Conservation (phyloP, 352 stramenopile species). For the Albugo candida region DNA sequence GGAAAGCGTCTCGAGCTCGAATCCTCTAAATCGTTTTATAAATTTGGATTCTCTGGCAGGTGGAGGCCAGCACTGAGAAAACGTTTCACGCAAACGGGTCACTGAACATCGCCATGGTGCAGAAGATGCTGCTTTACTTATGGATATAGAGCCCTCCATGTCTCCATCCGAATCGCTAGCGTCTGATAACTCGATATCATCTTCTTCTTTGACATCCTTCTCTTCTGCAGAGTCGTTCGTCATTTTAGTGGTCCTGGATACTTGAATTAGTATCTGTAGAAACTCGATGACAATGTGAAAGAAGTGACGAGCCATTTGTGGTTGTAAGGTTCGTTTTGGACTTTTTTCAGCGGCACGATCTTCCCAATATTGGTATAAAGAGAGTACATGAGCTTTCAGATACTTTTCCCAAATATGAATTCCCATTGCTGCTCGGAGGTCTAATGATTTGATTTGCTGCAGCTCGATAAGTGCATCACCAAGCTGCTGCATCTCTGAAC, state of each 20-base stretch:
- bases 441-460: conserved; percentile 17
- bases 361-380: conserved; percentile 67
- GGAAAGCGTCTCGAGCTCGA: conserved; percentile 21
- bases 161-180: not conserved
- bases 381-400: conserved; percentile 60
- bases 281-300: conserved; percentile 56
- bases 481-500: conserved; percentile 69
- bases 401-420: conserved; percentile 66
- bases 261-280: conserved; percentile 18
- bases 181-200: not conserved
- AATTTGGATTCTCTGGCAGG: conserved; percentile 23
- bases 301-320: conserved; percentile 51
- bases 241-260: conserved; percentile 7
- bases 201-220: conserved; percentile 7
- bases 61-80: conserved; percentile 34
- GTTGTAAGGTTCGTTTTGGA: conserved; percentile 45
- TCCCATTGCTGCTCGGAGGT: conserved; percentile 36
- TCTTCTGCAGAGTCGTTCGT: conserved; percentile 12
- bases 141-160: conserved; percentile 12
- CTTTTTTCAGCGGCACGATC: conserved; percentile 47
- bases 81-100: conserved; percentile 23
- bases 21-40: conserved; percentile 21
- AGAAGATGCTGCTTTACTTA: conserved; percentile 16
- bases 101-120: conserved; percentile 24
- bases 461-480: conserved; percentile 50